Conservation (phyloP, 306 rosid genomes). For the Styphnolobium japonicum region DNA sequence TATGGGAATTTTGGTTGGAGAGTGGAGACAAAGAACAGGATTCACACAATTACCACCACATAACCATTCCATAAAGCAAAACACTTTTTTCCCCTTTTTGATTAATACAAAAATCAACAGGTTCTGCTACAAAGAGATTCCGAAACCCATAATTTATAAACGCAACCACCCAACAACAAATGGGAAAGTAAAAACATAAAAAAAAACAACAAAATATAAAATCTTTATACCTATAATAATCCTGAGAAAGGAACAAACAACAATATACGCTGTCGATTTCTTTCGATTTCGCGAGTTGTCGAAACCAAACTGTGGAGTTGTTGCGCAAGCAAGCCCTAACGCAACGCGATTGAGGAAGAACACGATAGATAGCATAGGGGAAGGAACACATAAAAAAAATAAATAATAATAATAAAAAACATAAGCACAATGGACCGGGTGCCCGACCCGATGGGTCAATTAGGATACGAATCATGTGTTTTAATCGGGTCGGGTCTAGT, state of each 20-base stretch:
- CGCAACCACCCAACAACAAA: neutral
- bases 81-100: neutral
- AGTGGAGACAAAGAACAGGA: no score
- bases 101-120: neutral
- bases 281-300: neutral
- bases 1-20: neutral
- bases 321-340: constrained; percentile 19
- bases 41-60: neutral
- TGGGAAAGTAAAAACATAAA: neutral
- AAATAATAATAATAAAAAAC: no score
- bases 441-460: no score
- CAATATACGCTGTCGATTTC: neutral
- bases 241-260: neutral
- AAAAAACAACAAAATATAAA: neutral
- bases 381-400: no score
- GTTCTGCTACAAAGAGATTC: neutral
- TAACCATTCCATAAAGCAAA: neutral
- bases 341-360: neutral
- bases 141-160: neutral
- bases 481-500: no score
- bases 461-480: no score
- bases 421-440: no score
- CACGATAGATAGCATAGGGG: neutral
- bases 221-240: neutral
- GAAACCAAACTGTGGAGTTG: neutral